phyloP scores from a whole-genome alignment of 2,329 filamentous ascomycete species.

The Apiospora koreana region DNA sequence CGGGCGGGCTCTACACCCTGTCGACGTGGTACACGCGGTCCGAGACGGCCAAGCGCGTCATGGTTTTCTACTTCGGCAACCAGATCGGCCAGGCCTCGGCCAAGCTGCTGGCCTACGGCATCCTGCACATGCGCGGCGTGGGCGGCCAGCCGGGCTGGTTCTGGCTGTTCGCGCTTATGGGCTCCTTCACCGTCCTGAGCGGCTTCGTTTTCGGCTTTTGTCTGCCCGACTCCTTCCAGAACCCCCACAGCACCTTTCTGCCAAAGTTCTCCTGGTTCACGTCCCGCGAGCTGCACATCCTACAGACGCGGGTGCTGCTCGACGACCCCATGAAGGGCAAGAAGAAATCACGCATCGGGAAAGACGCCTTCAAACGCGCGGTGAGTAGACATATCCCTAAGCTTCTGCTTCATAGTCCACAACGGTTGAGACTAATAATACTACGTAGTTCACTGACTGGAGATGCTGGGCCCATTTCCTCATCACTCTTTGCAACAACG shows the following conservation, averaged over 20 bases:
- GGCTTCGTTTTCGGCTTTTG: constrained; percentile 40
- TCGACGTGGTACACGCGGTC: constrained; percentile 48
- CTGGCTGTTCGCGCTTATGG: constrained; percentile 41
- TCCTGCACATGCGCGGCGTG: constrained; percentile 43
- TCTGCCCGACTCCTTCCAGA: constrained; percentile 37
- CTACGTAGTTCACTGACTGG: constrained; percentile 19
- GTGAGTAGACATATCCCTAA: constrained; percentile 33
- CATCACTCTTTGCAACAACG: constrained; percentile 24
- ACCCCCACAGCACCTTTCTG: constrained; percentile 36
- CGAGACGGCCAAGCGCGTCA: constrained; percentile 47
- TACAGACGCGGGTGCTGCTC: constrained; percentile 40
- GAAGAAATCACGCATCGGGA: constrained; percentile 15
- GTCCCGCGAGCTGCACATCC: constrained; percentile 42
- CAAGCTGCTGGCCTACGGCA: constrained; percentile 46
- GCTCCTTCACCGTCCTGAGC: constrained; percentile 30
- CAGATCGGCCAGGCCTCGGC: constrained; percentile 51
- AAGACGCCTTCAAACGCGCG: constrained; percentile 36
- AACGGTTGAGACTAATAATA: neutral
- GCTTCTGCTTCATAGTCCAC: neutral
- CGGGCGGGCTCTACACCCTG: constrained; percentile 48
- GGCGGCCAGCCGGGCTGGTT: constrained; percentile 46
- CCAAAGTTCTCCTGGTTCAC: constrained; percentile 42
- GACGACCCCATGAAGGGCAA: constrained; percentile 43
- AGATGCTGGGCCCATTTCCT: constrained; percentile 29
- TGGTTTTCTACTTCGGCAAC: constrained; percentile 54